phyloP scores from a whole-genome alignment of 2,329 filamentous ascomycete species.

The Plectosphaerella cucumerina region DNA sequence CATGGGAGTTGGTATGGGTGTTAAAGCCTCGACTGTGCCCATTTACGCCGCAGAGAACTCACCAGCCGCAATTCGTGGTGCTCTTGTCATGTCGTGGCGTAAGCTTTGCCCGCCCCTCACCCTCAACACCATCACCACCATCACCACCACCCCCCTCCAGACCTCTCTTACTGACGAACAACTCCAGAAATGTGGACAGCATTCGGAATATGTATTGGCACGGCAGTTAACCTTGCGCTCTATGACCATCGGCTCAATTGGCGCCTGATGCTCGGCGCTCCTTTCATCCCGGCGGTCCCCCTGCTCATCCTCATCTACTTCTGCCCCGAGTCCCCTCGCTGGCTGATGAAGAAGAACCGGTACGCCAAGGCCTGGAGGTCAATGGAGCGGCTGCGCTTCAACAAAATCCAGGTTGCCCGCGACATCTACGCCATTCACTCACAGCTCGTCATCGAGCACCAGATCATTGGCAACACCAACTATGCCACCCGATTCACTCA shows the following conservation, averaged over 20 bases:
- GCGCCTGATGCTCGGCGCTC: slow-evolving; percentile 28
- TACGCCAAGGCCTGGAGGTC: slow-evolving; percentile 58
- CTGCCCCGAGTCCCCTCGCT: slow-evolving; percentile 63
- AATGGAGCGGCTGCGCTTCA: slow-evolving; percentile 46
- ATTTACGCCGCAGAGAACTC: slow-evolving; percentile 73
- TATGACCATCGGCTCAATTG: slow-evolving; percentile 23
- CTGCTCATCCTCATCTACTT: slow-evolving; percentile 56
- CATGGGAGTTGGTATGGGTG: slow-evolving; percentile 66
- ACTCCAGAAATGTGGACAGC: slow-evolving; percentile 59
- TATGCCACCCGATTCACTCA: slow-evolving; percentile 60
- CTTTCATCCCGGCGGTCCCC: slow-evolving; percentile 42
- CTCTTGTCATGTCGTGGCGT: slow-evolving; percentile 76
- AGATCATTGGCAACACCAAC: slow-evolving; percentile 45
- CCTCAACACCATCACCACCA: too few relatives aligned
- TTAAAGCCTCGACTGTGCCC: slow-evolving; percentile 62
- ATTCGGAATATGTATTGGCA: slow-evolving; percentile 49
- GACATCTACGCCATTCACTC: slow-evolving; percentile 63
- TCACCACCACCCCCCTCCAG: not conserved
- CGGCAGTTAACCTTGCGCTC: slow-evolving; percentile 50
- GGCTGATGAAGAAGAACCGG: slow-evolving; percentile 63
- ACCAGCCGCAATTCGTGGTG: slow-evolving; percentile 64
- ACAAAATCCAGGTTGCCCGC: slow-evolving; percentile 52
- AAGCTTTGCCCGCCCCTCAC: not conserved
- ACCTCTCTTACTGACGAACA: not conserved
- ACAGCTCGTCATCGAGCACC: slow-evolving; percentile 56